phyloP scores from a whole-genome alignment of 129 eudicot genomes.

The Tagetes erecta region DNA sequence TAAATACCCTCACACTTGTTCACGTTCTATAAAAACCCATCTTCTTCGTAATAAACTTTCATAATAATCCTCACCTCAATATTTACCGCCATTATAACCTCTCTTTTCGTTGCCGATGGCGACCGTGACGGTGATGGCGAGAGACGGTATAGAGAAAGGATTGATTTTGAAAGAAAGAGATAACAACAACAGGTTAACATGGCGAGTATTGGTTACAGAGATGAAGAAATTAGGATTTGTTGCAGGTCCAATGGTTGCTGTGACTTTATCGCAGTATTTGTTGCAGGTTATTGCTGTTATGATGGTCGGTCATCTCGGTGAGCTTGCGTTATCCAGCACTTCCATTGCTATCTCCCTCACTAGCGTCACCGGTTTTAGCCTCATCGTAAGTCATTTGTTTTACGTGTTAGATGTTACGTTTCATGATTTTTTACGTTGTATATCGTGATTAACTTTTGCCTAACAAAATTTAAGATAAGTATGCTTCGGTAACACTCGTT shows the following conservation, averaged over 20 bases:
- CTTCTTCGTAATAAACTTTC: conserved; percentile 12
- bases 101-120: conserved; percentile 12
- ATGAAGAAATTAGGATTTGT: conserved; percentile 51
- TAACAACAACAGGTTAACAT: conserved; percentile 22
- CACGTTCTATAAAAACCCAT: background rate
- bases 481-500: no score
- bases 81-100: conserved; percentile 1
- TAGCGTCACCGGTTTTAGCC: conserved; percentile 76
- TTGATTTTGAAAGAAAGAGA: conserved; percentile 20
- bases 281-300: conserved; percentile 56
- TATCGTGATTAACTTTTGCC: background rate
- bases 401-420: background rate
- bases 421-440: background rate
- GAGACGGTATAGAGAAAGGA: conserved; percentile 46
- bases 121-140: conserved; percentile 13
- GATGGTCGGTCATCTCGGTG: conserved; percentile 91
- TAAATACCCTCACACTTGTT: background rate
- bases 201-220: conserved; percentile 48
- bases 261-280: conserved; percentile 53
- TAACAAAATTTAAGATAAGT: no score
- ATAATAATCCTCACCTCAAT: background rate
- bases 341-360: conserved; percentile 73
- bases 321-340: conserved; percentile 75
- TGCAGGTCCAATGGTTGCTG: conserved; percentile 86
- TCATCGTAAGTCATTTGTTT: conserved; percentile 48